These are phyloP conservation scores for Cytospora piceicola DNA, from an alignment of 2,329 filamentous ascomycete species.

Conservation along the genomic window DNA sequence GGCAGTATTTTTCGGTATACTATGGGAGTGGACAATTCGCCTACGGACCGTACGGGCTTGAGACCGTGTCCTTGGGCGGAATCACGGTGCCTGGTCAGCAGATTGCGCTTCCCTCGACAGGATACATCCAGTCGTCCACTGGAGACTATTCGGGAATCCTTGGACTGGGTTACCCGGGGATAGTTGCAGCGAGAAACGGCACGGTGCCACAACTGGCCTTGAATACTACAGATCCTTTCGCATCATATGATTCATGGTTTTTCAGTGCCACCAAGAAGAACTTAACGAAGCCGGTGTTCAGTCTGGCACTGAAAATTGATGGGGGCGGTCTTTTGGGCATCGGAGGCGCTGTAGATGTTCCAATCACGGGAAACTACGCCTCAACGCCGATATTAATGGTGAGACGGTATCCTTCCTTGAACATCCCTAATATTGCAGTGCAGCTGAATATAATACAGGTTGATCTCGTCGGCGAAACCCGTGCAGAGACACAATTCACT, in stretches of 20 bases:
- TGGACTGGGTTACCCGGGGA: constrained; percentile 24
- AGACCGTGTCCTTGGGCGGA: constrained; percentile 17
- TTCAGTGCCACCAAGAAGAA: constrained; percentile 21
- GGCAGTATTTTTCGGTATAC: constrained; percentile 23
- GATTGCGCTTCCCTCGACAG: constrained; percentile 22
- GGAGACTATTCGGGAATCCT: constrained; percentile 26
- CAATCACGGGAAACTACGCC: constrained; percentile 11
- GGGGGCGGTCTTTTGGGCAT: constrained; percentile 22
- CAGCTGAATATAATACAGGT: neutral
- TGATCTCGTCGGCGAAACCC: constrained; percentile 15
- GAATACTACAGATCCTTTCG: constrained; percentile 8
- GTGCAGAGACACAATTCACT: constrained; percentile 16
- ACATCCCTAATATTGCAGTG: too few species aligned
- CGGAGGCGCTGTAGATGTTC: constrained; percentile 23
- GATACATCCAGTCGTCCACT: constrained; percentile 9
- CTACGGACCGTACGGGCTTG: constrained; percentile 22
- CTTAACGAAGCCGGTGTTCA: constrained; percentile 22
- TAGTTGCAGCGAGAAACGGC: constrained; percentile 23
- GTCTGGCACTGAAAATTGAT: constrained; percentile 25
- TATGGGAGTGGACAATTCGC: constrained; percentile 24
- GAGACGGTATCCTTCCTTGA: neutral
- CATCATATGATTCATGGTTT: constrained; percentile 26
- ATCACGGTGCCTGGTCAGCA: constrained; percentile 19
- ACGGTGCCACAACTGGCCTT: neutral
- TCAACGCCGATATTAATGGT: constrained; percentile 25